Conservation (phyloP, 306 rosid species). For the Dalbergia oliveri region DNA sequence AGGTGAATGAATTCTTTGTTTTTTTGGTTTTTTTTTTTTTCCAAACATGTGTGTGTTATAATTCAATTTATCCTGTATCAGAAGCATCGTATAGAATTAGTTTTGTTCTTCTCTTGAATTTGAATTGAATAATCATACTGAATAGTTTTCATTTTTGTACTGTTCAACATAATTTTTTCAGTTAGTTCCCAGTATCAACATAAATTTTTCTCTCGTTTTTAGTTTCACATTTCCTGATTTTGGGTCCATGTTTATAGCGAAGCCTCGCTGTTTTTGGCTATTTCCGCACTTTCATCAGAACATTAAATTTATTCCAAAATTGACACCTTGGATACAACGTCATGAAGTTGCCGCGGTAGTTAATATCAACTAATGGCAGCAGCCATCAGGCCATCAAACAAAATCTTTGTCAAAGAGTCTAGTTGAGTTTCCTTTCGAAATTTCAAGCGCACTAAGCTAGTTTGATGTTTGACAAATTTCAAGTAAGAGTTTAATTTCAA, state of each 20-base stretch:
- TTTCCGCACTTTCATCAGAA: background rate
- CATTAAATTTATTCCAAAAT: background rate
- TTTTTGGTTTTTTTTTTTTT: conserved; percentile 4
- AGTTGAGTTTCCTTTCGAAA: too few relatives aligned
- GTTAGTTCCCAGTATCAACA: conserved; percentile 14
- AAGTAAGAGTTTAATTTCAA: too few relatives aligned
- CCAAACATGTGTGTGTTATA: conserved; percentile 47
- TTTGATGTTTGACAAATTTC: too few relatives aligned
- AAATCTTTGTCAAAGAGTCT: too few relatives aligned
- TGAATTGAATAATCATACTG: conserved; percentile 33
- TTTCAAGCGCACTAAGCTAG: too few relatives aligned
- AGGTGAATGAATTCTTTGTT: conserved; percentile 48
- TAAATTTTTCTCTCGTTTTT: background rate
- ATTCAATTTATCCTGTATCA: conserved; percentile 24
- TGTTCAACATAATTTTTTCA: conserved; percentile 8
- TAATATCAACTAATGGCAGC: background rate
- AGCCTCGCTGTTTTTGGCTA: background rate
- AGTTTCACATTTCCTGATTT: background rate
- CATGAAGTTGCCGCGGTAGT: background rate
- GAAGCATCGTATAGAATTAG: conserved; percentile 34
- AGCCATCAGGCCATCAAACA: too few relatives aligned
- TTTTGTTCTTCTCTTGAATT: conserved; percentile 37
- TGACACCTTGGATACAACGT: background rate
- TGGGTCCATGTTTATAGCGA: background rate
- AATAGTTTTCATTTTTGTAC: background rate